A percentile compares a stretch with the other conserved stretches of the same genome.
phyloP scores from a whole-genome alignment of 164 flowering plant species.

The Stephania cephalantha region DNA sequence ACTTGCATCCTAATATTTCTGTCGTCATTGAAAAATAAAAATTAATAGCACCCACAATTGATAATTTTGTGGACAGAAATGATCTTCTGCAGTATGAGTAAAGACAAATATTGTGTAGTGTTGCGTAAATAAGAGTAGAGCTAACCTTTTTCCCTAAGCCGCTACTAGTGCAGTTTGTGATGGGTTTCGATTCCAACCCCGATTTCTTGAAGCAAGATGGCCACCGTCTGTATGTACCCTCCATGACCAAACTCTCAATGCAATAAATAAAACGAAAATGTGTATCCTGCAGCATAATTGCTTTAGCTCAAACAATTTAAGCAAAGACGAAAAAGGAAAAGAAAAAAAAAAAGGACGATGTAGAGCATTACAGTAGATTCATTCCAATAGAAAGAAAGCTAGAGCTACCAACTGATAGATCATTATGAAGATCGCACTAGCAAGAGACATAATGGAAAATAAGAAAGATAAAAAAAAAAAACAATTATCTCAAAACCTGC shows the following conservation, averaged over 20 bases:
- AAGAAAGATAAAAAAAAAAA: no score
- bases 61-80: not conserved
- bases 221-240: slow-evolving; percentile 55
- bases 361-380: not conserved
- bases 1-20: not conserved
- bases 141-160: slow-evolving; percentile 59
- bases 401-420: no score
- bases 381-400: not conserved
- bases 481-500: no score
- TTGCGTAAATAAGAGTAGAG: not conserved
- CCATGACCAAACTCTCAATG: slow-evolving; percentile 50
- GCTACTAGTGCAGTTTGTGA: slow-evolving; percentile 48
- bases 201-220: slow-evolving; percentile 53
- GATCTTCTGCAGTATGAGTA: not conserved
- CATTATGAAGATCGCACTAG: no score
- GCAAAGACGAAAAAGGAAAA: not conserved
- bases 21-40: not conserved
- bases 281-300: slow-evolving; percentile 45
- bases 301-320: not conserved
- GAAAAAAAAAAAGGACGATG: no score
- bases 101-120: not conserved
- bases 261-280: slow-evolving; percentile 74
- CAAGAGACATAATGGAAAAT: no score
- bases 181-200: slow-evolving; percentile 48
- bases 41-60: not conserved